Percentiles rank a stretch among this genome's conserved stretches.
phyloP scores from a whole-genome alignment of 2,329 filamentous ascomycete genomes.

The Rhynchosporium agropyri region DNA sequence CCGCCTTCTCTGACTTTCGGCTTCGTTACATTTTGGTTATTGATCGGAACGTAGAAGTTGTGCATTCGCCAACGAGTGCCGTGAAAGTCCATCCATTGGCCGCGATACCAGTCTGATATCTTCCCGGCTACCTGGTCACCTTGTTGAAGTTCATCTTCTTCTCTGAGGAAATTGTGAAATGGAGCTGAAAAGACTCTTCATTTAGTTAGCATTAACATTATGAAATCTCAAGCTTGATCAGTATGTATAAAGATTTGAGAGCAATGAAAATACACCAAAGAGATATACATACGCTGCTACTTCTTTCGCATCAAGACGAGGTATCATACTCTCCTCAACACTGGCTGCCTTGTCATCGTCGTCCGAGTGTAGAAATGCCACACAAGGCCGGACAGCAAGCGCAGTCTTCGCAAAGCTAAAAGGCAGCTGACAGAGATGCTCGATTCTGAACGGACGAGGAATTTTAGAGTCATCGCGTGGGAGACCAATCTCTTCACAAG shows the following conservation, averaged over 20 bases:
- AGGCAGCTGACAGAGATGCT: slow-evolving; percentile 85
- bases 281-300: slow-evolving; percentile 1
- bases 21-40: slow-evolving; percentile 68
- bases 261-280: background rate
- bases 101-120: slow-evolving; percentile 73
- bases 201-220: background rate
- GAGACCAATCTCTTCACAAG: slow-evolving; percentile 90
- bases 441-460: slow-evolving; percentile 77
- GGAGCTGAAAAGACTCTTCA: slow-evolving; percentile 78
- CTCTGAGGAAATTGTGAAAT: slow-evolving; percentile 78
- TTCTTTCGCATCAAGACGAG: slow-evolving; percentile 82
- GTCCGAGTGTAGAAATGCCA: slow-evolving; percentile 74
- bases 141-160: slow-evolving; percentile 55
- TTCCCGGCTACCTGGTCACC: slow-evolving; percentile 39
- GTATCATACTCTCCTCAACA: slow-evolving; percentile 73
- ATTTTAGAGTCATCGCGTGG: slow-evolving; percentile 70
- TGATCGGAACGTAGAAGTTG: slow-evolving; percentile 87
- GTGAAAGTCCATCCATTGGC: slow-evolving; percentile 80
- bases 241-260: background rate
- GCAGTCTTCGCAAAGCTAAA: slow-evolving; percentile 73
- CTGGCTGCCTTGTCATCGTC: slow-evolving; percentile 45
- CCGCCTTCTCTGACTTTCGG: slow-evolving; percentile 48
- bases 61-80: slow-evolving; percentile 81
- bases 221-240: too few relatives aligned
- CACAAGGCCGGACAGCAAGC: slow-evolving; percentile 73